These are phyloP conservation scores for Nissolia schottii DNA, from an alignment of 306 rosid species.

Conservation along the genomic window DNA sequence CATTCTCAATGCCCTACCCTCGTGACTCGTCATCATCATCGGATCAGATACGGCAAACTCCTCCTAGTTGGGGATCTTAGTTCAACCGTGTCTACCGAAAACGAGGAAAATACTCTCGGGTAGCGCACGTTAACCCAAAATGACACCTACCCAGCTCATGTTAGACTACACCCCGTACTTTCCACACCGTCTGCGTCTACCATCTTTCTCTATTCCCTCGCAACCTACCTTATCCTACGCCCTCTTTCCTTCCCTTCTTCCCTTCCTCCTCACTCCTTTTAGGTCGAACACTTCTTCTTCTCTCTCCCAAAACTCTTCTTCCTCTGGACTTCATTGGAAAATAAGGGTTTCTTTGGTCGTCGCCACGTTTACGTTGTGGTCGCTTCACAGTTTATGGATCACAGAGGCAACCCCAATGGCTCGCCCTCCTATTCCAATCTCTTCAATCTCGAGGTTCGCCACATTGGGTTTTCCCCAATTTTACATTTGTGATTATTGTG, in stretches of 20 bases:
- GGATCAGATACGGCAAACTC: background rate
- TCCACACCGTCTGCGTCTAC: constrained; percentile 33
- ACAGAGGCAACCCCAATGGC: constrained; percentile 55
- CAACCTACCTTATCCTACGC: constrained; percentile 48
- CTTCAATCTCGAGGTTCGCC: constrained; percentile 76
- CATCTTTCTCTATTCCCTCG: constrained; percentile 22
- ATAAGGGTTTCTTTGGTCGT: constrained; percentile 20
- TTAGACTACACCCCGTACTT: too few relatives aligned
- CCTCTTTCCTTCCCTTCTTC: constrained; percentile 19
- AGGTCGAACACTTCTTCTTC: constrained; percentile 25
- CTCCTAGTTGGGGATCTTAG: background rate
- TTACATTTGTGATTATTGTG: background rate
- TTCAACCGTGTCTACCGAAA: background rate
- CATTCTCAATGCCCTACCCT: background rate
- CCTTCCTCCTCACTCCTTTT: constrained; percentile 25
- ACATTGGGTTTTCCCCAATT: background rate
- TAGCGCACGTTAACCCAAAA: constrained; percentile 39
- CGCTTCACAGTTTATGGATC: constrained; percentile 46
- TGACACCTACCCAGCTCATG: too few relatives aligned
- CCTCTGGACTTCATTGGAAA: constrained; percentile 27
- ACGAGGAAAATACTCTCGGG: background rate
- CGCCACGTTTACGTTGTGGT: constrained; percentile 23
- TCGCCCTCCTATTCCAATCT: constrained; percentile 59
- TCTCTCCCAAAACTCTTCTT: constrained; percentile 15
- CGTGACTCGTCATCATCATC: too few relatives aligned